Percentiles rank a stretch among this genome's conserved stretches.
phyloP scores from a whole-genome alignment of 768 basidiomycete species.

The Collybia nuda region DNA sequence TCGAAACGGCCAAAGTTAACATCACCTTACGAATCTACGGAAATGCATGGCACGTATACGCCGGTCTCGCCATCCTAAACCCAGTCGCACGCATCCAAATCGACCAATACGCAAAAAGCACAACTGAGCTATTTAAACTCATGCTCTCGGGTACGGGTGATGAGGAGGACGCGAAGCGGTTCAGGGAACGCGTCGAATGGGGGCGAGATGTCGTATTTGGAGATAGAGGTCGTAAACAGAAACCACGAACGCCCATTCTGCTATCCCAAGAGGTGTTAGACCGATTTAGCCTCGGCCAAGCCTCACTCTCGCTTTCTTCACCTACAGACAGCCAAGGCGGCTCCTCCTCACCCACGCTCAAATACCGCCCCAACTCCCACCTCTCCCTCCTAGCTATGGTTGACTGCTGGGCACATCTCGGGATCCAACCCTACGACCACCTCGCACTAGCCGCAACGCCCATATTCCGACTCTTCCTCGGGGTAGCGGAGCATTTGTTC shows the following conservation, averaged over 20 bases:
- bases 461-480: constrained; percentile 94
- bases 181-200: constrained; percentile 72
- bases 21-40: constrained; percentile 96
- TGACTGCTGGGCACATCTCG: constrained; percentile 92
- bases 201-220: constrained; percentile 81
- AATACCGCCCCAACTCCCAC: constrained; percentile 78
- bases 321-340: constrained; percentile 37
- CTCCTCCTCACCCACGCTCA: constrained; percentile 37
- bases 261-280: constrained; percentile 85
- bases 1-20: constrained; percentile 98
- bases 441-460: constrained; percentile 93
- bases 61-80: constrained; percentile 96
- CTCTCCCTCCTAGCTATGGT: constrained; percentile 96
- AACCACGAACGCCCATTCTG: constrained; percentile 61
- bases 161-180: constrained; percentile 37
- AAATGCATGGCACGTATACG: constrained; percentile 99
- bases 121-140: constrained; percentile 91
- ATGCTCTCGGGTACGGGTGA: constrained; percentile 67
- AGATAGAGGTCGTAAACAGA: constrained; percentile 22
- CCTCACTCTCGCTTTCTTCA: not conserved
- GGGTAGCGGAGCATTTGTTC: constrained; percentile 95
- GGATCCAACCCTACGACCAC: constrained; percentile 87
- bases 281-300: constrained; percentile 78
- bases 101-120: constrained; percentile 83
- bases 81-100: constrained; percentile 87